These are phyloP conservation scores for Metschnikowia borealis DNA, from an alignment of 805 yeast genomes.

Conservation along the genomic window DNA sequence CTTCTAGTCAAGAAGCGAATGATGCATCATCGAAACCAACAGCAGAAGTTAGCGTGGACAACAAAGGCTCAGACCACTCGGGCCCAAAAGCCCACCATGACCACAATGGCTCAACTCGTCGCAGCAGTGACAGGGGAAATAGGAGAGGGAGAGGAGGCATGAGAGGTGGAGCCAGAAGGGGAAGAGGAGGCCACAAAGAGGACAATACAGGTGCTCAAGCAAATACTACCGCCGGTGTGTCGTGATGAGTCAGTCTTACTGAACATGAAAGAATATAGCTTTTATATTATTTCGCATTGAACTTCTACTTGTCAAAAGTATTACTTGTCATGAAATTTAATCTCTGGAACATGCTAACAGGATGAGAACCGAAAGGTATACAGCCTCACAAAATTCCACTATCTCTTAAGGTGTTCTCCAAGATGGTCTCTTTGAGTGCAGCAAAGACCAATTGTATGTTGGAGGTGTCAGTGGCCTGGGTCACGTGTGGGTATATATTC, in stretches of 20 bases:
- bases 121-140: constrained; percentile 13
- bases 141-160: constrained; percentile 16
- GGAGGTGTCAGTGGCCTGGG: constrained; percentile 92
- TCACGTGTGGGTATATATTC: constrained; percentile 82
- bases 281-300: background rate
- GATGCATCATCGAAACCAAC: background rate
- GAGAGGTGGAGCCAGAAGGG: constrained; percentile 6
- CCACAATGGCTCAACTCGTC: background rate
- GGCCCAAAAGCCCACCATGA: background rate
- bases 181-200: constrained; percentile 1
- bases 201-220: background rate
- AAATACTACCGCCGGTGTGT: background rate
- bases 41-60: background rate
- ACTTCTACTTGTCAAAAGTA: background rate
- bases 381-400: constrained; percentile 55
- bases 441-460: constrained; percentile 84
- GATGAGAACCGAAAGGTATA: background rate
- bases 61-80: background rate
- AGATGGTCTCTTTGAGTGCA: constrained; percentile 74
- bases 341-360: background rate
- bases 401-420: constrained; percentile 72
- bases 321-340: background rate
- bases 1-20: background rate
- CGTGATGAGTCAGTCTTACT: background rate
- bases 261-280: background rate